phyloP scores from a whole-genome alignment of 2,329 filamentous ascomycete genomes.

The Arthroderma sp. region DNA sequence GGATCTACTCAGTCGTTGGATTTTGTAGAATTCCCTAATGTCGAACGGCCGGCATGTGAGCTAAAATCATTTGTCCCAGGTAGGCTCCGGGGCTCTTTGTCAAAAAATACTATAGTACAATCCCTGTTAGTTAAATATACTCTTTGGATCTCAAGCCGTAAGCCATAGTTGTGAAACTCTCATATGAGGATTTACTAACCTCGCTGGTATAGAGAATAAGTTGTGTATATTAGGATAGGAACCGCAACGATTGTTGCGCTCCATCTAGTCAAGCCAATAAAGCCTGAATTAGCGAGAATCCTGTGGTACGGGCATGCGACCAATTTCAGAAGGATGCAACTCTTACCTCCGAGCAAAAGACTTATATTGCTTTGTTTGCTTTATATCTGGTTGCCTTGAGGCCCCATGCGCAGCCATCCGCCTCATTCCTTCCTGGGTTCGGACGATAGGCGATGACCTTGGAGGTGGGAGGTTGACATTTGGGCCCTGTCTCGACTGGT shows the following conservation, averaged over 20 bases:
- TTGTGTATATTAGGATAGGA: constrained; percentile 20
- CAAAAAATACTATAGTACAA: constrained; percentile 7
- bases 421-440: neutral
- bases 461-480: neutral
- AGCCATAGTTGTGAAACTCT: no score
- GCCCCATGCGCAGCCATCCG: neutral
- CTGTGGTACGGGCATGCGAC: neutral
- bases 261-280: constrained; percentile 15
- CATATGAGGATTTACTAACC: constrained; percentile 10
- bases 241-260: constrained; percentile 20
- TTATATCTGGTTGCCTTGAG: constrained; percentile 22
- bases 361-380: constrained; percentile 33
- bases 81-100: constrained; percentile 8
- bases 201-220: constrained; percentile 20
- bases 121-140: neutral
- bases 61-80: constrained; percentile 10
- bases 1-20: neutral
- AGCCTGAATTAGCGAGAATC: neutral
- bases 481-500: neutral
- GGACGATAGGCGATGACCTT: neutral
- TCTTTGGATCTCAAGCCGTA: neutral
- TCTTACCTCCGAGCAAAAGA: constrained; percentile 27
- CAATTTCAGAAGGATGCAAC: neutral
- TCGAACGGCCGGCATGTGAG: neutral
- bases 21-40: neutral